Conservation (phyloP, 805 yeast species). For the Candida cerambycidarum region DNA sequence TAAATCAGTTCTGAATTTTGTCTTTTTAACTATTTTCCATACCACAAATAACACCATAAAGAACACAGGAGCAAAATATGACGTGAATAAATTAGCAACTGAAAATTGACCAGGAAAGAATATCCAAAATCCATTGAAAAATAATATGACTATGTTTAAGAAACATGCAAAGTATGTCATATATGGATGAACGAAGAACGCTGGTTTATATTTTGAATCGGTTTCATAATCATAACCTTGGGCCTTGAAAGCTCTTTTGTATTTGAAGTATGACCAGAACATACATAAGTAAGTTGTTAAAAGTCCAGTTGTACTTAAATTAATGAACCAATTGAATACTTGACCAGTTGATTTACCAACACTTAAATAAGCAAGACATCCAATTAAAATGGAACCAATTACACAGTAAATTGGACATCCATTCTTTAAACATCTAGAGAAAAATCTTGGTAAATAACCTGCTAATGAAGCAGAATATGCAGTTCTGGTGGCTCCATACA, state of each 20-base stretch:
- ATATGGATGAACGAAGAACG: constrained; percentile 25
- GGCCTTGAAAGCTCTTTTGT: constrained; percentile 26
- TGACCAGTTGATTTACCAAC: constrained; percentile 24
- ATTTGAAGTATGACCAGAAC: constrained; percentile 34
- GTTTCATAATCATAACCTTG: constrained; percentile 23
- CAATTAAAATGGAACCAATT: constrained; percentile 17
- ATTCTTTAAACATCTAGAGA: constrained; percentile 30
- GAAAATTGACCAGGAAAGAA: constrained; percentile 38
- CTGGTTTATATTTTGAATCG: constrained; percentile 20
- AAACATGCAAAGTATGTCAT: constrained; percentile 25
- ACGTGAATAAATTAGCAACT: constrained; percentile 35
- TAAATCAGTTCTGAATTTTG: constrained; percentile 26
- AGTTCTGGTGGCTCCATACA: constrained; percentile 36
- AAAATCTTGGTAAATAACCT: constrained; percentile 35
- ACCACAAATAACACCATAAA: constrained; percentile 22
- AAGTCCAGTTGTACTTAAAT: constrained; percentile 35
- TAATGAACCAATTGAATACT: constrained; percentile 39
- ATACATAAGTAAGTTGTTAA: constrained; percentile 30
- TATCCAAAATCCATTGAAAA: constrained; percentile 44
- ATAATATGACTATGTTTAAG: constrained; percentile 24
- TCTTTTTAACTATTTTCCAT: constrained; percentile 35
- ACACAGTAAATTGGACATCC: constrained; percentile 37
- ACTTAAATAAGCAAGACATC: constrained; percentile 32
- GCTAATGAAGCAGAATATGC: constrained; percentile 35
- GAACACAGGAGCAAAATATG: constrained; percentile 39